Conservation (phyloP, 2,329 filamentous ascomycete genomes). For the Fusarium nisikadoi region DNA sequence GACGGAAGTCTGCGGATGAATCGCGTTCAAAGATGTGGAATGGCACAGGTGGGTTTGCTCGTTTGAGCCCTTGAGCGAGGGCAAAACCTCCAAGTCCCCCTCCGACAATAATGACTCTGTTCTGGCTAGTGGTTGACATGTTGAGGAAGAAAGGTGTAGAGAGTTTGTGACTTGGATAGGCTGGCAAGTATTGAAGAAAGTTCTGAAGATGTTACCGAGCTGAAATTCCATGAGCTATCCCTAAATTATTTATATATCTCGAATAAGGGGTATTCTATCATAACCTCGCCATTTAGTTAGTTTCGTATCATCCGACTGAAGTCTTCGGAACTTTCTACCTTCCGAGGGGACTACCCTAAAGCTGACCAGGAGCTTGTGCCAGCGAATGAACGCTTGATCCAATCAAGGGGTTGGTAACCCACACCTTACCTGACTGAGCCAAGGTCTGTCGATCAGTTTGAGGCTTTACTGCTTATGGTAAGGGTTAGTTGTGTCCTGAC, state of each 20-base stretch:
- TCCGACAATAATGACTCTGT: not conserved
- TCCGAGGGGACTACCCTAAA: not conserved
- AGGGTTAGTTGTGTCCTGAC: not conserved
- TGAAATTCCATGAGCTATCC: accelerated
- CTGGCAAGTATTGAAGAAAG: accelerated
- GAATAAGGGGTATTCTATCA: accelerated
- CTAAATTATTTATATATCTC: not conserved
- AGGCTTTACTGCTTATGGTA: not conserved
- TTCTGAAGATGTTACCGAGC: accelerated
- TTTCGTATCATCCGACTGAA: not conserved
- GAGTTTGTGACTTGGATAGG: accelerated
- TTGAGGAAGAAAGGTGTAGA: accelerated
- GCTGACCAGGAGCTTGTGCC: not conserved
- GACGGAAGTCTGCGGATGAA: not conserved
- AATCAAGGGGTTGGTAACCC: accelerated
- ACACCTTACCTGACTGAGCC: not conserved
- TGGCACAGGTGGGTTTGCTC: accelerated
- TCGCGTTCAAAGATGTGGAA: not conserved
- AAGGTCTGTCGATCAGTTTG: accelerated
- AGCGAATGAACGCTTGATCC: not conserved
- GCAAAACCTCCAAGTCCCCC: not conserved
- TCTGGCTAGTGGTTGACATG: accelerated
- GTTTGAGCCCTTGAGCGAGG: not conserved
- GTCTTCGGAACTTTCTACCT: not conserved
- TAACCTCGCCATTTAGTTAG: not conserved